Conservation (phyloP, 169 alveolate genomes). For the Cryptosporidium ubiquitum region DNA sequence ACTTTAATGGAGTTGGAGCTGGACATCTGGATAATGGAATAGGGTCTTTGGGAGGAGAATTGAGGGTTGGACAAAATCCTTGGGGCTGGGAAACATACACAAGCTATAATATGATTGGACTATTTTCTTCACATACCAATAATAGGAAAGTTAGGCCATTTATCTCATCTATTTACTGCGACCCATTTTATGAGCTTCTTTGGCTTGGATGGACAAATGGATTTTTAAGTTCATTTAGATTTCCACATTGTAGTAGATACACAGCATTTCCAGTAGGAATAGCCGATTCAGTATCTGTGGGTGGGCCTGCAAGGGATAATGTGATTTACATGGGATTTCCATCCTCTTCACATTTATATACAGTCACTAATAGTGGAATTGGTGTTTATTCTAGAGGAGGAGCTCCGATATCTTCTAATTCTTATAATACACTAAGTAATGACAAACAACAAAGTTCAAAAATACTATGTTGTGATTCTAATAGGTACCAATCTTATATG, state of each 20-base stretch:
- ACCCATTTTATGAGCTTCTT: conserved; percentile 68
- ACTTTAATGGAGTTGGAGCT: conserved; percentile 10
- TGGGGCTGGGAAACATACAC: conserved; percentile 75
- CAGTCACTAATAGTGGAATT: conserved; percentile 55
- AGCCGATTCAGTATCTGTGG: conserved; percentile 7
- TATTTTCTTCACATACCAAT: conserved; percentile 28
- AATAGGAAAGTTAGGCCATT: conserved; percentile 46
- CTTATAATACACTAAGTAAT: conserved; percentile 3
- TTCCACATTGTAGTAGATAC: conserved; percentile 69
- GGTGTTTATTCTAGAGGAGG: conserved; percentile 73
- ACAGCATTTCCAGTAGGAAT: conserved; percentile 71
- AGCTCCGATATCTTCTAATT: conserved; percentile 49
- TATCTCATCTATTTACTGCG: conserved; percentile 47
- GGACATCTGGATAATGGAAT: conserved; percentile 9
- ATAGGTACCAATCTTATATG: conserved; percentile 43
- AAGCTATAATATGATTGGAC: conserved; percentile 59
- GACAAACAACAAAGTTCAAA: neutral
- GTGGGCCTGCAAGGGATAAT: conserved; percentile 14
- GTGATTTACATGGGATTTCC: conserved; percentile 63
- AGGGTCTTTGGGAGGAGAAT: neutral
- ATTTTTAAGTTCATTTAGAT: conserved; percentile 59
- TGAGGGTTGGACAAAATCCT: neutral
- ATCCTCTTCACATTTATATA: conserved; percentile 54
- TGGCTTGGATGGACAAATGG: conserved; percentile 75
- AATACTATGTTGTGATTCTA: conserved; percentile 50